Conservation (phyloP, 345 rosid species). For the Populus deltoides region DNA sequence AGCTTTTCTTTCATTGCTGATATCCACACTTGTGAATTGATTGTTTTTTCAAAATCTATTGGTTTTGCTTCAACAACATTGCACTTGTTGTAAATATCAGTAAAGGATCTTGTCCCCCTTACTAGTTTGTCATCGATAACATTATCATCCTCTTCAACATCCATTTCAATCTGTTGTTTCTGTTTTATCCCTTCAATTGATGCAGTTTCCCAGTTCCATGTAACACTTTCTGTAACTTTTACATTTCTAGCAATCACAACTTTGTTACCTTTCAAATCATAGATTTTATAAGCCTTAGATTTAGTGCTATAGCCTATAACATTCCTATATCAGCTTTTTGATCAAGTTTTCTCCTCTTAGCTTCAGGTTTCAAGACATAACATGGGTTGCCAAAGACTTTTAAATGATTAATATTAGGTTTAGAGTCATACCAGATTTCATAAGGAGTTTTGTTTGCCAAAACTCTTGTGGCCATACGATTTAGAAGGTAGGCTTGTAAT, state of each 20-base stretch:
- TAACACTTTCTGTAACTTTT: too few species aligned
- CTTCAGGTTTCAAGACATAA: background rate
- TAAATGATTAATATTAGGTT: too few species aligned
- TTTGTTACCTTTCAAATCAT: background rate
- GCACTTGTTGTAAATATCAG: too few species aligned
- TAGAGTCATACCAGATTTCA: background rate
- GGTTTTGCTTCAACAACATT: too few species aligned
- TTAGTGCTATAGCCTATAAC: background rate
- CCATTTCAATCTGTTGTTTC: rapidly evolving
- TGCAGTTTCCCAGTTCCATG: rapidly evolving
- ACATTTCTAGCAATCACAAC: background rate
- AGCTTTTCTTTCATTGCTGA: too few species aligned
- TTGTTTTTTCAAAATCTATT: too few species aligned
- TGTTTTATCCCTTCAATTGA: rapidly evolving
- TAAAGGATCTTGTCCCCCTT: too few species aligned
- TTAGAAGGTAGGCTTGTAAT: too few species aligned
- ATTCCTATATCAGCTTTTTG: rapidly evolving
- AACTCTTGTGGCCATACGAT: too few species aligned
- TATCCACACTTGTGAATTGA: too few species aligned
- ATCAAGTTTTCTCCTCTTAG: too few species aligned
- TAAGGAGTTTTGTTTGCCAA: rapidly evolving
- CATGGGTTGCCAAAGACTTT: background rate
- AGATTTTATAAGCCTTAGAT: background rate
- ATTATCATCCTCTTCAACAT: rapidly evolving
- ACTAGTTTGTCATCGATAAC: rapidly evolving